phyloP scores from a whole-genome alignment of 106 monocot genomes.

The Hemerocallis citrina region DNA sequence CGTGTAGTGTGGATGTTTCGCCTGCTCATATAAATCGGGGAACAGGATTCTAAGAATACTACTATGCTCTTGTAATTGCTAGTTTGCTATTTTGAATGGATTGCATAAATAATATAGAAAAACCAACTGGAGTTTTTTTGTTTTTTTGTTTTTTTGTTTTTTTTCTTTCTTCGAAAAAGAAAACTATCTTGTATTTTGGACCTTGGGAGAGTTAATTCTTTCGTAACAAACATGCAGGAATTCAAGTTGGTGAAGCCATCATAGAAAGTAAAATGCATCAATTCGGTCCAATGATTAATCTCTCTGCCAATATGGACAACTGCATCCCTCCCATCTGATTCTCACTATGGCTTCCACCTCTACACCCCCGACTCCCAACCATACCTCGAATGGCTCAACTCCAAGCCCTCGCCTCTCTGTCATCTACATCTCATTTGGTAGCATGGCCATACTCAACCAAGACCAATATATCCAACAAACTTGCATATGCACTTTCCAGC shows the following conservation, averaged over 20 bases:
- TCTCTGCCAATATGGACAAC: slow-evolving; percentile 1
- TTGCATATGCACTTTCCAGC: slow-evolving; percentile 1
- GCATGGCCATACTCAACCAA: background rate
- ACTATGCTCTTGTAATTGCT: too few relatives aligned
- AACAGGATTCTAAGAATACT: too few relatives aligned
- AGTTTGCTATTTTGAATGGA: too few relatives aligned
- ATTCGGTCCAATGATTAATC: slow-evolving; percentile 37
- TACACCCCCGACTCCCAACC: slow-evolving; percentile 11
- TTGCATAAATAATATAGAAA: background rate
- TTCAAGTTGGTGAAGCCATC: slow-evolving; percentile 13
- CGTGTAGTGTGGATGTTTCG: too few relatives aligned
- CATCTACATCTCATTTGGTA: slow-evolving; percentile 26
- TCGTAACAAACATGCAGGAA: slow-evolving; percentile 5
- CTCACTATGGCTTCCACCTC: slow-evolving; percentile 22
- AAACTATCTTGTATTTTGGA: background rate
- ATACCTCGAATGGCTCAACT: slow-evolving; percentile 23
- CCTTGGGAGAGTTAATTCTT: background rate
- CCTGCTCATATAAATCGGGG: too few relatives aligned
- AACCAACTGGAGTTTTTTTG: background rate
- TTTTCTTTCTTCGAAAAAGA: too few relatives aligned
- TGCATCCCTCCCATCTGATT: slow-evolving; percentile 15
- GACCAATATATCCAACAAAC: background rate
- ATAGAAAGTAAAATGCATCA: slow-evolving; percentile 25
- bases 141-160: too few relatives aligned
- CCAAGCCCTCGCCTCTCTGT: slow-evolving; percentile 16